These are phyloP conservation scores for Rhodotorula kratochvilovae DNA, from an alignment of 768 basidiomycete genomes.

Conservation along the genomic window DNA sequence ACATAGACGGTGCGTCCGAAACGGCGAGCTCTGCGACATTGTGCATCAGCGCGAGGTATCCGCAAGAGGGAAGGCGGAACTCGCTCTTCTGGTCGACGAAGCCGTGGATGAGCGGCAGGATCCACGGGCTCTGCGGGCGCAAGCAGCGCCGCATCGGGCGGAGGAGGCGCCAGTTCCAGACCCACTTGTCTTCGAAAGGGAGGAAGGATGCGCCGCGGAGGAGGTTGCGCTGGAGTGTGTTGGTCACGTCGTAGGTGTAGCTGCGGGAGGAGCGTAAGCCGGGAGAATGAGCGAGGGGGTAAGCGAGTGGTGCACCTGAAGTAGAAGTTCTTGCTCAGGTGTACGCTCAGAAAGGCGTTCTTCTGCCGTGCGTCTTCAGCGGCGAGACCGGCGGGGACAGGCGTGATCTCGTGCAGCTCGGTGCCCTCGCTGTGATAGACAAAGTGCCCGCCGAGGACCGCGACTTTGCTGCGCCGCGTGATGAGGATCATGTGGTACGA, in stretches of 20 bases:
- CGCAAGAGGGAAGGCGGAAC: constrained; percentile 46
- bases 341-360: constrained; percentile 90
- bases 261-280: constrained; percentile 49
- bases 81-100: constrained; percentile 97
- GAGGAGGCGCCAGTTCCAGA: constrained; percentile 91
- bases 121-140: constrained; percentile 65
- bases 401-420: constrained; percentile 65
- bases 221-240: constrained; percentile 88
- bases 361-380: constrained; percentile 55
- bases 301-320: constrained; percentile 66
- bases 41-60: accelerated
- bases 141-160: constrained; percentile 59
- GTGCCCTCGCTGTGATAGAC: constrained; percentile 93
- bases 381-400: not conserved
- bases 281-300: not conserved
- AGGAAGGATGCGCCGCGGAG: constrained; percentile 4
- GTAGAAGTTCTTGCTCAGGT: constrained; percentile 98
- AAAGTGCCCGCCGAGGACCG: constrained; percentile 89
- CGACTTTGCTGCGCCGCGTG: constrained; percentile 83
- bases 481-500: constrained; percentile 94
- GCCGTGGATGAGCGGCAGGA: constrained; percentile 86
- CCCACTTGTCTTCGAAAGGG: constrained; percentile 80
- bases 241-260: constrained; percentile 94
- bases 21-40: constrained; percentile 70
- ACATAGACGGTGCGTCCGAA: constrained; percentile 85